Evolutionary conservation across 208 protist species (phyloP).

Genomic region (Entamoeba moshkovskii): DNA sequence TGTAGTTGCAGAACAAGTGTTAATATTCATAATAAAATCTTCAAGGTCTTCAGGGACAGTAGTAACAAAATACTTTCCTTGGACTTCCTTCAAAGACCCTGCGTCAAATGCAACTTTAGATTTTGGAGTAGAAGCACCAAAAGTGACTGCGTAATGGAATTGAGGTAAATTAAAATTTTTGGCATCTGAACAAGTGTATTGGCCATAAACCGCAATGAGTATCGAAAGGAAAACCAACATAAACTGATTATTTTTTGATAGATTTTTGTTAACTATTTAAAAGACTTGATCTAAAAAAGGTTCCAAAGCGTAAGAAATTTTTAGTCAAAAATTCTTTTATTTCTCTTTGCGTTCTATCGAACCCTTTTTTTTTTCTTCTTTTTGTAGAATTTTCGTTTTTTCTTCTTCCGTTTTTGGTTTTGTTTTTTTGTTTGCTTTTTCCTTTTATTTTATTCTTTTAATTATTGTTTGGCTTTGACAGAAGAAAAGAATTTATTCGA

Average conservation of each 20-base stretch:
- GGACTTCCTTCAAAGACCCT: not conserved
- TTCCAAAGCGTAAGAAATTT: too few relatives aligned
- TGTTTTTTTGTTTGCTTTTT: too few relatives aligned
- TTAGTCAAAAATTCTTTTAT: too few relatives aligned
- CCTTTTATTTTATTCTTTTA: too few relatives aligned
- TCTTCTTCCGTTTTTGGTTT: too few relatives aligned
- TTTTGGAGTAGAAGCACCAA: not conserved
- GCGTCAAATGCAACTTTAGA: not conserved
- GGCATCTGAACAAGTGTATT: not conserved
- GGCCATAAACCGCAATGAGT: not conserved
- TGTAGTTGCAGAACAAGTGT: not conserved
- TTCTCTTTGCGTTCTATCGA: too few relatives aligned
- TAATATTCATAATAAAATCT: not conserved
- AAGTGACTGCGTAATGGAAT: not conserved
- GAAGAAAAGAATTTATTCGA: too few relatives aligned
- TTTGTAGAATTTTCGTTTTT: too few relatives aligned
- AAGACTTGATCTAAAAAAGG: too few relatives aligned
- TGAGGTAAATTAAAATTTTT: not conserved
- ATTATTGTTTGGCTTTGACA: too few relatives aligned
- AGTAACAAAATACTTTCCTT: not conserved
- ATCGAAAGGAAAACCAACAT: not conserved
- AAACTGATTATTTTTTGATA: not conserved
- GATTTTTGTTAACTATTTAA: not conserved
- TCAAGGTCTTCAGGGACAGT: not conserved
- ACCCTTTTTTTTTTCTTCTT: too few relatives aligned